Evolutionary conservation across 495 filamentous ascomycete species (phyloP).

Genomic region (Penicillium herquei): DNA sequence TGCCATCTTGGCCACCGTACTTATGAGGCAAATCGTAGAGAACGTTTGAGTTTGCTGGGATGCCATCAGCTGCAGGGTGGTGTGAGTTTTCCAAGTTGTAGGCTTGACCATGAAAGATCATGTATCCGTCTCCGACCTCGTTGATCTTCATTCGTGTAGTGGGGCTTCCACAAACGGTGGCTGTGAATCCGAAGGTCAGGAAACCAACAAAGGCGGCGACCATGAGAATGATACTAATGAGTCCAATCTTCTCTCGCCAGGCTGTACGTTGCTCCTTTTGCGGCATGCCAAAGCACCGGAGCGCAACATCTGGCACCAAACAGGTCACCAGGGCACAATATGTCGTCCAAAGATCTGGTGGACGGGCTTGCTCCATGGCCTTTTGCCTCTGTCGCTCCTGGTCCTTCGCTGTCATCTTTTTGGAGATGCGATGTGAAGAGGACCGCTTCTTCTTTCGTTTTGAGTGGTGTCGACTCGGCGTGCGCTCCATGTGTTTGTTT

Average conservation of each 20-base stretch:
- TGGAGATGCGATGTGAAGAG: constrained; percentile 50
- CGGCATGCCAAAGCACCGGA: constrained; percentile 85
- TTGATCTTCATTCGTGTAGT: constrained; percentile 75
- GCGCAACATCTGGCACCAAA: constrained; percentile 83
- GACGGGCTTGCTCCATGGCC: constrained; percentile 65
- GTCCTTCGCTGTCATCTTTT: constrained; percentile 52
- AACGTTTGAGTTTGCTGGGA: constrained; percentile 67
- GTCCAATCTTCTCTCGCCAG: constrained; percentile 98
- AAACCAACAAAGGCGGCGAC: constrained; percentile 92
- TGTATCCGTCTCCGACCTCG: constrained; percentile 72
- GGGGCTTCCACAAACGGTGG: constrained; percentile 74
- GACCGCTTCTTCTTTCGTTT: constrained; percentile 44
- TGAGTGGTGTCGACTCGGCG: constrained; percentile 39
- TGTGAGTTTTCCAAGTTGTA: constrained; percentile 73
- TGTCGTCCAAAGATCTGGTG: constrained; percentile 88
- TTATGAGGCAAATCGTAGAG: constrained; percentile 79
- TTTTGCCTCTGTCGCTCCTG: constrained; percentile 61
- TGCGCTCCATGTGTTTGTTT: constrained; percentile 50
- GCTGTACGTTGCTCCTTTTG: constrained; percentile 84
- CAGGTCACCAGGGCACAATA: constrained; percentile 95
- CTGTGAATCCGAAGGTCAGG: constrained; percentile 94
- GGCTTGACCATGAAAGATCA: constrained; percentile 94
- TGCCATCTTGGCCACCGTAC: constrained; percentile 85
- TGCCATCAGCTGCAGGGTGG: constrained; percentile 78
- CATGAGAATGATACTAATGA: constrained; percentile 87